Percentiles rank a stretch among this genome's conserved stretches.
Evolutionary conservation across 805 yeast genomes (phyloP).

Genomic region (Tetrapisispora arboricola): DNA sequence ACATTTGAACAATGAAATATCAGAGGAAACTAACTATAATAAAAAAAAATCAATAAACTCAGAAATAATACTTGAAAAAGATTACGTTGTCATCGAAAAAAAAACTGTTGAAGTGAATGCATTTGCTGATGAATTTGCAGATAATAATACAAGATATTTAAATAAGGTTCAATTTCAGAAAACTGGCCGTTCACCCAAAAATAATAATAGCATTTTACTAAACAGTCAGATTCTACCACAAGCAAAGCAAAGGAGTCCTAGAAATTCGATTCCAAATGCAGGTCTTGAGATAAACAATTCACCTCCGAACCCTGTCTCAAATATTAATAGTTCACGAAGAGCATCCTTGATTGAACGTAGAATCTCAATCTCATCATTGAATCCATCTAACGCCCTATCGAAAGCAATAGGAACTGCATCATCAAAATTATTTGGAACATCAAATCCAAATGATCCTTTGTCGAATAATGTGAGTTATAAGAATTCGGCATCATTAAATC

Average conservation of each 20-base stretch:
- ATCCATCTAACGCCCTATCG: slow-evolving; percentile 81
- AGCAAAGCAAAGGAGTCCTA: slow-evolving; percentile 7
- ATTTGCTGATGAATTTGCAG: slow-evolving; percentile 81
- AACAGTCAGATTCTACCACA: slow-evolving; percentile 1
- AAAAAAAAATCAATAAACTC: slow-evolving; percentile 11
- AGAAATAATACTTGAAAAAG: slow-evolving; percentile 58
- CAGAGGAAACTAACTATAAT: neutral
- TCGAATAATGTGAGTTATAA: slow-evolving; percentile 18
- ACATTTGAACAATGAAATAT: too few species aligned
- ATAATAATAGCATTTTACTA: neutral
- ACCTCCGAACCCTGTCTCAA: neutral
- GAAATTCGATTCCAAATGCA: slow-evolving; percentile 35
- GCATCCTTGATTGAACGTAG: slow-evolving; percentile 56
- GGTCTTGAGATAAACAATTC: slow-evolving; percentile 23
- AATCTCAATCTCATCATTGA: slow-evolving; percentile 51
- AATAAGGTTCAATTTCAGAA: neutral
- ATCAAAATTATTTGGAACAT: slow-evolving; percentile 66
- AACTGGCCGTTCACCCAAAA: neutral
- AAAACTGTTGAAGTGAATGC: slow-evolving; percentile 92
- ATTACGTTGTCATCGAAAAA: slow-evolving; percentile 91
- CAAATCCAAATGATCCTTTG: slow-evolving; percentile 9
- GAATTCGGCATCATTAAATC: slow-evolving; percentile 16
- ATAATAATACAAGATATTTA: slow-evolving; percentile 1
- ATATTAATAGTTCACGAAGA: slow-evolving; percentile 37
- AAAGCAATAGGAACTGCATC: slow-evolving; percentile 84